Evolutionary conservation across 331 rosid genomes (phyloP), one percentile per base, ranked within the genome.

Genomic region (Acacia pycnantha): DNA sequence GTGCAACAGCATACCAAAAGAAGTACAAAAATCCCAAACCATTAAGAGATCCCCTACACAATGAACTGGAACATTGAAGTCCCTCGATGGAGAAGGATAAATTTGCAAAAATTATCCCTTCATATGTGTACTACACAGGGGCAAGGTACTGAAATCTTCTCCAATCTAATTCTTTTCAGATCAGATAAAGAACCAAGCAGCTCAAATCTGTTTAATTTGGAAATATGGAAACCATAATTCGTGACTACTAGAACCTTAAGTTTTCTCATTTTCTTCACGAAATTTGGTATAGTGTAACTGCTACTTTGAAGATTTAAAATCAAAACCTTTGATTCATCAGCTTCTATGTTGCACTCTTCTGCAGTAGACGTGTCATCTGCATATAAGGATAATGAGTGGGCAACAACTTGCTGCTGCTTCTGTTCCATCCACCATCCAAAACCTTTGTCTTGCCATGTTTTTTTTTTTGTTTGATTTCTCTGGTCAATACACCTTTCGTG

Each of bases 1-100:
- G 85, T 75, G 86, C 85, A 95, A 82, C 87, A 89, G 81, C 87
- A 87, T 88, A 74, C 92, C 89, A 82, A 87, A 95, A 54, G 94
- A 89, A 64, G 86, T 85, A 83, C 93, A 90, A 87, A 95, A 90
- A 85, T 95, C 99, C 99, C 99, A 95, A 82, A 93, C 87, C 97
- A 90, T 88, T 79, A 95, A 81, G 75, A 95, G 97, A 88, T 93
- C 89, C 74, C 97, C 97, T 5, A 93, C 91, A 81, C 93, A 90
- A 58, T 82, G 76, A 86, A 93, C 84, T 24, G 99, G 92, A 84
- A 95, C 85, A 81, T 73, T 90, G 82, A 92, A 95, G 85, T 92
- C 97, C 82, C 88, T 91, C 1, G 84, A 88, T 44, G 91, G 97
- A 83, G 92, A 83, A 81, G 99, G 99, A 40, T n/a, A n/a, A n/a